Evolutionary conservation across 2,329 filamentous ascomycete species (phyloP), one percentile per base, ranked within the genome.

Genomic region (Fusarium verrucosum): DNA sequence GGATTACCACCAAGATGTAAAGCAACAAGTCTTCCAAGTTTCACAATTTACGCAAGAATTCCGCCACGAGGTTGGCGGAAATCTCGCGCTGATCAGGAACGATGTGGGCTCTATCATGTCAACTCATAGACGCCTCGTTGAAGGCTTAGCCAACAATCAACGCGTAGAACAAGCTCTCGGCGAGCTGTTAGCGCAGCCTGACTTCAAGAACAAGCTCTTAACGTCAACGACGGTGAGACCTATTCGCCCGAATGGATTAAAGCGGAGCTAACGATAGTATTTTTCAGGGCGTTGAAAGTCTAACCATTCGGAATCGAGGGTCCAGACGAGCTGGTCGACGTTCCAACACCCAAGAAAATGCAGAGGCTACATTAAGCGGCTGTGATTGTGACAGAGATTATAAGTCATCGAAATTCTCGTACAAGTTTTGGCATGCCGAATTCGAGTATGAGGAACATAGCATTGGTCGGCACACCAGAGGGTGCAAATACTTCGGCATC

Each of bases 371-470:
- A 10, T 7, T n/a, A 2, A 14, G 14, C 2, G 22, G 8, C 17
- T 40, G 37, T 20, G 10, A 10, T 22, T 40, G 37, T 23, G 9
- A 5, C 3, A 14, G 14, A 25, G 9, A 25, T 14, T 6, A 10
- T 10, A 22, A 8, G 3, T 14, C 14, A 13, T 37, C 19, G 2
- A 13, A 0, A 5, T 16, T 7, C 0, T 38, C 2, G 0, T 38
- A 32, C n/a, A 16, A 1, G 7, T 13, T 52, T 10, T 46, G 50
- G 50, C 35, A 46, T 6, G 10, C 20, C 3, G 1, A 19, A 4
- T 52, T 52, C 5, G 14, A 25, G 11, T 13, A 37, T 2, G 41
- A 30, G n/a, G 16, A 46, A 2, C 50, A 52, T 2, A 25, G 22
- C 14, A n/a, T 23, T 10, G 42, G 35, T 5, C 19, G 38, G 1